Percentiles rank a stretch among this genome's conserved stretches.
Conservation (phyloP, 352 stramenopile species). For the Globisporangium ultimum region DNA sequence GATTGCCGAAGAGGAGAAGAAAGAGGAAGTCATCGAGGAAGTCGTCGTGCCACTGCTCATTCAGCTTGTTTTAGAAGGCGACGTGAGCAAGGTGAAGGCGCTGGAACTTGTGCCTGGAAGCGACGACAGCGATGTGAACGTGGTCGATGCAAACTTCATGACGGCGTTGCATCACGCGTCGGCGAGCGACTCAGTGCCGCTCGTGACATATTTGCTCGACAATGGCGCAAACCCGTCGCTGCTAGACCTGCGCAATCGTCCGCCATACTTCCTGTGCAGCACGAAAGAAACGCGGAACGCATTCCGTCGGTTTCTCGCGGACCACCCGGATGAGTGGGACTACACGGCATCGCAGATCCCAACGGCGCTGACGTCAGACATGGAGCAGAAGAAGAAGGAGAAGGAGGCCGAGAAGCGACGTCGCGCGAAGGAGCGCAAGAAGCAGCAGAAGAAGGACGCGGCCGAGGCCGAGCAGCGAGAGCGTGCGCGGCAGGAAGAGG, state of each 20-base stretch:
- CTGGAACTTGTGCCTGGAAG: conserved; percentile 23
- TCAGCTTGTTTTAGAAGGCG: conserved; percentile 31
- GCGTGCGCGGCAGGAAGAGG: conserved; percentile 47
- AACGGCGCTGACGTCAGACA: conserved; percentile 66
- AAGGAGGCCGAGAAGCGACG: conserved; percentile 87
- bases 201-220: conserved; percentile 76
- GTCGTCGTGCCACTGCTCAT: conserved; percentile 30
- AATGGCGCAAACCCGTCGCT: conserved; percentile 81
- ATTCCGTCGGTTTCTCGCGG: conserved; percentile 86
- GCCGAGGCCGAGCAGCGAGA: conserved; percentile 70
- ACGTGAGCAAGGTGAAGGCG: conserved; percentile 33
- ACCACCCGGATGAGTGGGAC: conserved; percentile 80
- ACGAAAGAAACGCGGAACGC: conserved; percentile 89
- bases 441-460: conserved; percentile 83
- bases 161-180: conserved; percentile 75
- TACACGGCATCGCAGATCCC: conserved; percentile 73
- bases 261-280: conserved; percentile 88
- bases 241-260: conserved; percentile 74
- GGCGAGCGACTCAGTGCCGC: conserved; percentile 35
- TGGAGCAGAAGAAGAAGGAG: conserved; percentile 84
- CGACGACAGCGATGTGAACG: conserved; percentile 41
- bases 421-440: conserved; percentile 89
- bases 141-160: conserved; percentile 61
- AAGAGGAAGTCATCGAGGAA: conserved; percentile 15
- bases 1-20: conserved; percentile 6